These are phyloP conservation scores for Acacia crassicarpa DNA, from an alignment of 306 rosid species.

Conservation along the genomic window DNA sequence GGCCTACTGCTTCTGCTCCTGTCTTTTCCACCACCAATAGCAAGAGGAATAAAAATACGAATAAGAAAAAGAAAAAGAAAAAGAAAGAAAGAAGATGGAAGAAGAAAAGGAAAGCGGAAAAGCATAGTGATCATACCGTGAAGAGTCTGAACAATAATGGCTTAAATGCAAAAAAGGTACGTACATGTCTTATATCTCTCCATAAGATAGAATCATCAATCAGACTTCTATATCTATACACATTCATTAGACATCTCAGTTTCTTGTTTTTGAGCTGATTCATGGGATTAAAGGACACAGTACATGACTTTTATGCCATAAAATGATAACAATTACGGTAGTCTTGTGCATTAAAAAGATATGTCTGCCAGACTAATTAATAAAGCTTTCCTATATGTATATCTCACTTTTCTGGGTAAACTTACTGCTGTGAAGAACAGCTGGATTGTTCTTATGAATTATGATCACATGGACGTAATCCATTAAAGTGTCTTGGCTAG, in stretches of 20 bases:
- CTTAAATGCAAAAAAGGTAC: constrained; percentile 59
- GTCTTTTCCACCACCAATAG: constrained; percentile 26
- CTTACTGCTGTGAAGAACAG: constrained; percentile 58
- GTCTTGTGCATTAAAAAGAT: constrained; percentile 34
- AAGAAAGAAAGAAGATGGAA: constrained; percentile 38
- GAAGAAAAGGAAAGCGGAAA: constrained; percentile 43
- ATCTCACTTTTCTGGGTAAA: constrained; percentile 48
- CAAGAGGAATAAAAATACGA: constrained; percentile 42
- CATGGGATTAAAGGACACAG: neutral
- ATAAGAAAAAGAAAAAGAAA: constrained; percentile 40
- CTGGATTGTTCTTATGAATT: constrained; percentile 48
- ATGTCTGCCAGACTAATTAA: constrained; percentile 26
- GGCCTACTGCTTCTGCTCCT: constrained; percentile 1
- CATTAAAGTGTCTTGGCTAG: constrained; percentile 13
- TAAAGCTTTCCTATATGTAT: constrained; percentile 25
- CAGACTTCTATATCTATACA: neutral
- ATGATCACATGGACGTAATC: constrained; percentile 48
- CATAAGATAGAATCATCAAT: constrained; percentile 45
- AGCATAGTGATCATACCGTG: constrained; percentile 4
- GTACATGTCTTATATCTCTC: constrained; percentile 38
- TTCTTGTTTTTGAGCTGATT: constrained; percentile 32
- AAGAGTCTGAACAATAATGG: constrained; percentile 26
- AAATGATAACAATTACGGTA: constrained; percentile 38
- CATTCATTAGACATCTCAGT: neutral
- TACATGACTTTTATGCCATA: constrained; percentile 33